Base-by-base conservation (phyloP, 2,329 filamentous ascomycete genomes). In the Curvularia verruculosa region DNA sequence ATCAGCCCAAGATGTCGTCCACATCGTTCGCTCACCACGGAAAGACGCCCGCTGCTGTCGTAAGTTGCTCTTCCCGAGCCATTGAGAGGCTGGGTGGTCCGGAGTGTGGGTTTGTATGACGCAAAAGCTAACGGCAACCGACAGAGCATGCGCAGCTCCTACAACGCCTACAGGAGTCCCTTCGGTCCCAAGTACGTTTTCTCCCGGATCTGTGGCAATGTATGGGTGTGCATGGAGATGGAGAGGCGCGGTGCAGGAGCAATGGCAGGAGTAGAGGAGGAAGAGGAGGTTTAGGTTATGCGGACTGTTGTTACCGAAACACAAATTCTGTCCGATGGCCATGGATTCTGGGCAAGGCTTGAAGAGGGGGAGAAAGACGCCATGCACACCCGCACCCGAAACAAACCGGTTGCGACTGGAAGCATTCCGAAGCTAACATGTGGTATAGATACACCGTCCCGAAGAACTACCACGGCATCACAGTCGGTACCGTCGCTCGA, bases 141-240 rank as follows among this genome's bases (percentile, higher is more conserved):
- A 28, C 19, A 73, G 70, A 67, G 65, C 61, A 62, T 65, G 59
- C 71, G 78, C 21, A 72, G 70, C 52, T 67, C 68, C 31, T 81
- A 81, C 75, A 75, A 80, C 71, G 78, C 81, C 59, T 86, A 84
- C 76, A 75, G 79, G 75, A 85, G 83, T 72, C 82, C 81, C 54
- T 86, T 83, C 70, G 84, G 82, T 53, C 85, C 85, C 59, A 81
- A 84, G 84, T 87, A 80, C 75, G 77, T 76, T 65, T 49, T 61
- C 46, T 9, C 36, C 26, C 50, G 60, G 41, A 44, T 49, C 57
- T 60, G 13, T 4, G 37, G 15, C 47, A 40, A 15, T n/a, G 21
- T 23, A n/a, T 34, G 54, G 48, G 43, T n/a, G 47, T 28, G 18
- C 2, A 9, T 41, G 19, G 19, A 12, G 52, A 47, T 31, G 4